phyloP scores from a whole-genome alignment of 805 yeast genomes.

The Torulaspora franciscae region DNA sequence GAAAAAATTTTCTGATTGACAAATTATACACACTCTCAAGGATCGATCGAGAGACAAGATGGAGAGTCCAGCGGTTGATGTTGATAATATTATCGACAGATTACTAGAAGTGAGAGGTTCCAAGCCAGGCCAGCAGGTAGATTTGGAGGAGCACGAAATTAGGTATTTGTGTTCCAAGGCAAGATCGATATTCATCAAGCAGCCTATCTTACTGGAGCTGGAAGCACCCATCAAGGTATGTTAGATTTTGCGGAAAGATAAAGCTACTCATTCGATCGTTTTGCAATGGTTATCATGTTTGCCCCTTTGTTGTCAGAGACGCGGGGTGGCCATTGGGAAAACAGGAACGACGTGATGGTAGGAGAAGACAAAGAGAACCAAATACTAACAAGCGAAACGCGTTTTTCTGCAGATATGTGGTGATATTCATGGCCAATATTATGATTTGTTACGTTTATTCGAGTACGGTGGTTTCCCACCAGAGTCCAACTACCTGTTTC shows the following conservation, averaged over 20 bases:
- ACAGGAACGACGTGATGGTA: neutral
- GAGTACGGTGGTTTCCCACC: slow-evolving; percentile 99
- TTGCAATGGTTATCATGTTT: no score
- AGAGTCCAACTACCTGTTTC: slow-evolving; percentile 89
- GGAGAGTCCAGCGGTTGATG: slow-evolving; percentile 76
- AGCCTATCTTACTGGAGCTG: slow-evolving; percentile 89
- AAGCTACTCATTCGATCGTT: no score
- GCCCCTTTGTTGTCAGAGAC: slow-evolving; percentile 1
- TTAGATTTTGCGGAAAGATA: slow-evolving; percentile 16
- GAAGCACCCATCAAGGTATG: slow-evolving; percentile 94
- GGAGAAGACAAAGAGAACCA: neutral
- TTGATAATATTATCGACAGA: slow-evolving; percentile 95
- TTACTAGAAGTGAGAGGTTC: slow-evolving; percentile 96
- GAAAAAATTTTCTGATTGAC: slow-evolving; percentile 1
- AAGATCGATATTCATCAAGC: slow-evolving; percentile 95
- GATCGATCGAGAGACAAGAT: slow-evolving; percentile 18
- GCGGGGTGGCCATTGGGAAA: slow-evolving; percentile 4
- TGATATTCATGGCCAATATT: slow-evolving; percentile 97
- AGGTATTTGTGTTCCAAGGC: slow-evolving; percentile 95
- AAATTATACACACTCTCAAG: slow-evolving; percentile 1
- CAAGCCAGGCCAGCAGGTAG: slow-evolving; percentile 96
- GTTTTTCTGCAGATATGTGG: slow-evolving; percentile 62
- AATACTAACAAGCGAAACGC: slow-evolving; percentile 13
- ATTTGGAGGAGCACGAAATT: slow-evolving; percentile 88
- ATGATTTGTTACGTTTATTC: slow-evolving; percentile 88